These are phyloP conservation scores for Aspergillus kassunensis DNA, from an alignment of 495 filamentous ascomycete genomes.

Conservation along the genomic window DNA sequence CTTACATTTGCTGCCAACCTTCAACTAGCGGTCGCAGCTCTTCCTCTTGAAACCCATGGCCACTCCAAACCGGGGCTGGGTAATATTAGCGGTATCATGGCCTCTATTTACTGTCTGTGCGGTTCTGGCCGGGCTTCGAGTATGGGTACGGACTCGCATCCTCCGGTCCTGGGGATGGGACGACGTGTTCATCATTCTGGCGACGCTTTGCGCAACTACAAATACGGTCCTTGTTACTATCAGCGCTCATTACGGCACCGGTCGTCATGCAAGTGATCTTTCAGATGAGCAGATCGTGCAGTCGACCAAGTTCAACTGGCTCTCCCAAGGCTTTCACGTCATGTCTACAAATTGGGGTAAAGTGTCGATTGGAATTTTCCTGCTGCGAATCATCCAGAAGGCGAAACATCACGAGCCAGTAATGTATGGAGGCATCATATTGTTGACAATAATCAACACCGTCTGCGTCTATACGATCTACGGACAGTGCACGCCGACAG, in stretches of 20 bases:
- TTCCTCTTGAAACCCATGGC: too few relatives aligned
- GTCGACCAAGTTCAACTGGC: constrained; percentile 6
- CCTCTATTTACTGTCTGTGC: background rate
- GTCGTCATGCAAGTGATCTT: background rate
- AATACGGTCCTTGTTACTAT: constrained; percentile 2
- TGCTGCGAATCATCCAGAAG: constrained; percentile 13
- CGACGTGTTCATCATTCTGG: constrained; percentile 10
- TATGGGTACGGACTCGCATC: constrained; percentile 8
- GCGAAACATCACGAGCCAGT: constrained; percentile 4
- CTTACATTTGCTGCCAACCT: too few relatives aligned
- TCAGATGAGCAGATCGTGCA: background rate
- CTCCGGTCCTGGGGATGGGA: constrained; percentile 7
- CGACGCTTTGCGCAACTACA: constrained; percentile 5
- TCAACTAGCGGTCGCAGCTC: too few relatives aligned
- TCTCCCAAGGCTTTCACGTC: constrained; percentile 14
- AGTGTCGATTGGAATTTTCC: constrained; percentile 8
- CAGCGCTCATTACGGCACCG: constrained; percentile 5
- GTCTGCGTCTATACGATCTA: constrained; percentile 13
- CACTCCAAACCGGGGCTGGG: too few relatives aligned
- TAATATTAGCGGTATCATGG: too few relatives aligned
- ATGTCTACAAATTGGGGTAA: constrained; percentile 17
- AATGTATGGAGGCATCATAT: constrained; percentile 5
- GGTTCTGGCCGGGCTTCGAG: background rate
- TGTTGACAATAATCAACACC: constrained; percentile 2
- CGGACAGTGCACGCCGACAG: constrained; percentile 10